Evolutionary conservation across 2,329 filamentous ascomycete genomes (phyloP).

Genomic region (Xylariaceae sp.): DNA sequence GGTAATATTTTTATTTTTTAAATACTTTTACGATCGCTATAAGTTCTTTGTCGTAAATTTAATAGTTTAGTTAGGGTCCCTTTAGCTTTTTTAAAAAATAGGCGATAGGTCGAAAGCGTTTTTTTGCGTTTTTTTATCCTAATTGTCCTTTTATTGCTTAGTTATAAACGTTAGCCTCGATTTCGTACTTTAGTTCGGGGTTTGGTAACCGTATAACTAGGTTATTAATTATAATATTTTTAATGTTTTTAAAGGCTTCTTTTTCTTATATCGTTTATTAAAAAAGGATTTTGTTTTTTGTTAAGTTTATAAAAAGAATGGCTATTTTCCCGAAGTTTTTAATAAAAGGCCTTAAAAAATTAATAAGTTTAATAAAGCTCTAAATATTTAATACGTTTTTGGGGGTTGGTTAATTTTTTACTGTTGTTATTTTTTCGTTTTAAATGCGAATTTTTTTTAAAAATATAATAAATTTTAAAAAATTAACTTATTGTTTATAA

Average conservation of each 20-base stretch:
- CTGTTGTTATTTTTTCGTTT: neutral
- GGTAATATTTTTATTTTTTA: neutral
- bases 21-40: neutral
- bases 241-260: neutral
- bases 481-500: neutral
- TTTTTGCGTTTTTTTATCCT: neutral
- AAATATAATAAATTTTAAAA: neutral
- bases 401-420: neutral
- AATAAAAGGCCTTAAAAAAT: neutral
- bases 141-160: neutral
- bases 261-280: neutral
- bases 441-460: neutral
- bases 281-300: neutral
- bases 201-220: neutral
- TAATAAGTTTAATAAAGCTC: neutral
- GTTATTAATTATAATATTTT: neutral
- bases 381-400: neutral
- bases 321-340: neutral
- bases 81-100: neutral
- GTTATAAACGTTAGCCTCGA: neutral
- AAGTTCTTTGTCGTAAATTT: neutral
- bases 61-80: neutral
- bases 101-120: neutral
- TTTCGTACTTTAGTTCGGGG: neutral
- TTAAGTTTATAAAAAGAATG: neutral